Conservation (phyloP, 1,284 basidiomycete genomes). For the Baeospora myosura region DNA sequence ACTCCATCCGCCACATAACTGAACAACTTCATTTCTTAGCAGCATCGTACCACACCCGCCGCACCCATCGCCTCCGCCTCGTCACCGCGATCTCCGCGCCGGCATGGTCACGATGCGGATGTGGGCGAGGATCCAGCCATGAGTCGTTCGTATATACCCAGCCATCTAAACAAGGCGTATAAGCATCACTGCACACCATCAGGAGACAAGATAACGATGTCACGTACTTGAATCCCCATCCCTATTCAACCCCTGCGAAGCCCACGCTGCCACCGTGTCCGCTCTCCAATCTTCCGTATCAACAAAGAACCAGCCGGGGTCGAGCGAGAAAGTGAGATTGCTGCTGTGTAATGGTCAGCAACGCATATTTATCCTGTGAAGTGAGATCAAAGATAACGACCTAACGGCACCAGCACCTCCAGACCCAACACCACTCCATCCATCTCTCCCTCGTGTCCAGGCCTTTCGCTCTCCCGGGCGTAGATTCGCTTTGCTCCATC, state of each 20-base stretch:
- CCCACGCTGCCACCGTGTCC: conserved; percentile 55
- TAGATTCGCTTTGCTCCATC: conserved; percentile 56
- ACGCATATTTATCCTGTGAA: conserved; percentile 4
- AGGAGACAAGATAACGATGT: conserved; percentile 2
- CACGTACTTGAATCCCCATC: conserved; percentile 40
- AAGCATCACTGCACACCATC: conserved; percentile 1
- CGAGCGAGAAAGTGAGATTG: conserved; percentile 68
- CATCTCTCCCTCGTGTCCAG: conserved; percentile 69
- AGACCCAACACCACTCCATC: conserved; percentile 53
- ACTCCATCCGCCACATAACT: too few relatives aligned
- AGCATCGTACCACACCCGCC: conserved; percentile 2
- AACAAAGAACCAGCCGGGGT: conserved; percentile 63
- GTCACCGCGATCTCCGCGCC: conserved; percentile 24
- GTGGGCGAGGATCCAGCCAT: conserved; percentile 47
- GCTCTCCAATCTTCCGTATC: conserved; percentile 69
- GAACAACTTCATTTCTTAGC: too few relatives aligned
- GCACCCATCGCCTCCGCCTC: background rate
- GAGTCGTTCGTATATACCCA: conserved; percentile 74
- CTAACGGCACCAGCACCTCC: conserved; percentile 58
- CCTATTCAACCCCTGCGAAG: conserved; percentile 13
- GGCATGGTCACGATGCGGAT: conserved; percentile 33
- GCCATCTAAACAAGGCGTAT: conserved; percentile 37
- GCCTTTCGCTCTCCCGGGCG: conserved; percentile 45
- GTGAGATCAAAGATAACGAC: conserved; percentile 20
- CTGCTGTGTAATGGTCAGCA: conserved; percentile 40